Conservation (phyloP, 1,284 basidiomycete species). For the Anthracocystis panici-leucophaei region DNA sequence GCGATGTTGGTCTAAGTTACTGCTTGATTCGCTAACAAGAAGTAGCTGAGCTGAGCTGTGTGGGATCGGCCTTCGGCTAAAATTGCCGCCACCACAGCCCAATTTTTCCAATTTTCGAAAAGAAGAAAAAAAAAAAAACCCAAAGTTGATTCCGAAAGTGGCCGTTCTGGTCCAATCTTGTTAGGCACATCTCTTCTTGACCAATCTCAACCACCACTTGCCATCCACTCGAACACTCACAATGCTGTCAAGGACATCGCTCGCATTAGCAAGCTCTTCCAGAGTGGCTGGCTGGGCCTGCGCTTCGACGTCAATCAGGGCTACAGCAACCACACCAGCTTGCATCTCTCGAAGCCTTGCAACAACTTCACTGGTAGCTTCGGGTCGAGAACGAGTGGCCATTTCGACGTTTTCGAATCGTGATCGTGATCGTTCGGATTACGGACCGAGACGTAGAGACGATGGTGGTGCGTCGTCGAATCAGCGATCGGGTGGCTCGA, state of each 20-base stretch:
- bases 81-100: constrained; percentile 5
- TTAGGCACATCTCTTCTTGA: neutral
- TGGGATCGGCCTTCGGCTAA: constrained; percentile 2
- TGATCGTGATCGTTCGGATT: constrained; percentile 19
- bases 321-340: constrained; percentile 3
- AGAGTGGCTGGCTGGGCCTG: constrained; percentile 12
- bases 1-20: neutral
- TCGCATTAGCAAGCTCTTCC: constrained; percentile 20
- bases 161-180: constrained; percentile 2
- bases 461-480: constrained; percentile 6
- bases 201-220: neutral
- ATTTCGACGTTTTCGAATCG: constrained; percentile 6
- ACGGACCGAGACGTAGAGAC: constrained; percentile 12
- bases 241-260: constrained; percentile 34
- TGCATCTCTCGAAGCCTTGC: constrained; percentile 13
- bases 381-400: constrained; percentile 11
- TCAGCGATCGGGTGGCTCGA: constrained; percentile 16
- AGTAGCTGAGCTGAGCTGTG: neutral
- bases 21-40: too few species aligned
- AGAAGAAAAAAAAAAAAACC: constrained; percentile 21
- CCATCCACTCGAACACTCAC: neutral
- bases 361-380: constrained; percentile 8
- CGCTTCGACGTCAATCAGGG: constrained; percentile 4
- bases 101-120: constrained; percentile 11
- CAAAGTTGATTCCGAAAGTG: constrained; percentile 9